These are phyloP conservation scores for Lepidium aucheri DNA, from an alignment of 345 rosid genomes.

Conservation along the genomic window DNA sequence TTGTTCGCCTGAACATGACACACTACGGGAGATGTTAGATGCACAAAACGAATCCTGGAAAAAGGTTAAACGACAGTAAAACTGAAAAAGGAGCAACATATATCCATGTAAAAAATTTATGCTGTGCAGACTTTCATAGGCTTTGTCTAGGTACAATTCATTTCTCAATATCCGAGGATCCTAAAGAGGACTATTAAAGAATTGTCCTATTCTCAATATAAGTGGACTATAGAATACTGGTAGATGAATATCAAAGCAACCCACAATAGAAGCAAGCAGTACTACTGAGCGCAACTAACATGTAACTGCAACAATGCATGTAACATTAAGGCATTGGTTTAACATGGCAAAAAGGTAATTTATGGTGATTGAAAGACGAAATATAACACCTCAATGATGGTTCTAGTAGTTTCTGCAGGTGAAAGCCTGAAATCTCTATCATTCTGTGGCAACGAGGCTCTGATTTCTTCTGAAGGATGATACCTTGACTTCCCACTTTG, in stretches of 20 bases:
- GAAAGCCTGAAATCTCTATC: slow-evolving; percentile 48
- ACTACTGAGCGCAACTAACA: neutral
- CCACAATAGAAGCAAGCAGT: neutral
- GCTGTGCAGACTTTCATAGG: neutral
- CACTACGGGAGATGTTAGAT: slow-evolving; percentile 49
- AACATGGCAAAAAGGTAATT: neutral
- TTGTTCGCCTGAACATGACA: slow-evolving; percentile 69
- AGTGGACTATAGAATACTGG: neutral
- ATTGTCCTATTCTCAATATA: too few species aligned
- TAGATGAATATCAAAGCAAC: neutral
- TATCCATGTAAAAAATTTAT: neutral
- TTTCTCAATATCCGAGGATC: neutral
- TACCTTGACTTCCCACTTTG: slow-evolving; percentile 40
- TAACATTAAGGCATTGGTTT: neutral
- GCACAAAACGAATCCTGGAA: slow-evolving; percentile 13
- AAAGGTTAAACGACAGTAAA: neutral
- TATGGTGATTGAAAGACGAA: slow-evolving; percentile 17
- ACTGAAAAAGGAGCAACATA: neutral
- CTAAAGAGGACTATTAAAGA: neutral
- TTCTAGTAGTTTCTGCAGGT: slow-evolving; percentile 69
- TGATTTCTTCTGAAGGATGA: slow-evolving; percentile 86
- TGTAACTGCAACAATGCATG: slow-evolving; percentile 1
- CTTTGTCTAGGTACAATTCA: neutral
- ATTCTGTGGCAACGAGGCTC: slow-evolving; percentile 34
- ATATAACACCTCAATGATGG: slow-evolving; percentile 77